Conservation (phyloP, 345 rosid genomes). For the Microcos paniculata region DNA sequence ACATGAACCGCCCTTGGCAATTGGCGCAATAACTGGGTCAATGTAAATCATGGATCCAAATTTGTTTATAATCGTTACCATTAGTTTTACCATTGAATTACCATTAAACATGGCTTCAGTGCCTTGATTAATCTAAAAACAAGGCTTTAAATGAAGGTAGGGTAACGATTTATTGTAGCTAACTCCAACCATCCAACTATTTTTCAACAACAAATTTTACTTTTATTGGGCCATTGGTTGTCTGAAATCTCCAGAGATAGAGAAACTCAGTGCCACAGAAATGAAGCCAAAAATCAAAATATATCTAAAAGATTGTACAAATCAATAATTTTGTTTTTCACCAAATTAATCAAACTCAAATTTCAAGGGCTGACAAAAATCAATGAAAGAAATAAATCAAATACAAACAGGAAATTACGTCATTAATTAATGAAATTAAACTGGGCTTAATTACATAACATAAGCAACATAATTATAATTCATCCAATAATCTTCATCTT, state of each 20-base stretch:
- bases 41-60: not conserved
- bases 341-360: not conserved
- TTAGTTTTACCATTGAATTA: not conserved
- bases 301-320: not conserved
- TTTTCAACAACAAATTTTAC: slow-evolving; percentile 9
- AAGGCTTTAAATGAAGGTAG: slow-evolving; percentile 3
- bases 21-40: not conserved
- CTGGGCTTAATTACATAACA: not conserved
- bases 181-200: not conserved
- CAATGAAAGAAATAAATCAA: not conserved
- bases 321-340: not conserved
- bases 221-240: slow-evolving; percentile 3
- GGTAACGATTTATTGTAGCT: not conserved
- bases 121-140: not conserved
- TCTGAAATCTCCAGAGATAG: not conserved
- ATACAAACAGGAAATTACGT: not conserved
- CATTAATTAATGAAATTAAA: not conserved
- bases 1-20: not conserved
- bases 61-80: not conserved
- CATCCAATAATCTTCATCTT: not conserved
- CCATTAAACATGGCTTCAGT: not conserved
- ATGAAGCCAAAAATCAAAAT: not conserved
- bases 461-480: not conserved
- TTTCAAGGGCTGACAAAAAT: not conserved
- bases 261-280: not conserved